These are phyloP conservation scores for Salix suchowensis DNA, from an alignment of 345 rosid species.

Conservation along the genomic window DNA sequence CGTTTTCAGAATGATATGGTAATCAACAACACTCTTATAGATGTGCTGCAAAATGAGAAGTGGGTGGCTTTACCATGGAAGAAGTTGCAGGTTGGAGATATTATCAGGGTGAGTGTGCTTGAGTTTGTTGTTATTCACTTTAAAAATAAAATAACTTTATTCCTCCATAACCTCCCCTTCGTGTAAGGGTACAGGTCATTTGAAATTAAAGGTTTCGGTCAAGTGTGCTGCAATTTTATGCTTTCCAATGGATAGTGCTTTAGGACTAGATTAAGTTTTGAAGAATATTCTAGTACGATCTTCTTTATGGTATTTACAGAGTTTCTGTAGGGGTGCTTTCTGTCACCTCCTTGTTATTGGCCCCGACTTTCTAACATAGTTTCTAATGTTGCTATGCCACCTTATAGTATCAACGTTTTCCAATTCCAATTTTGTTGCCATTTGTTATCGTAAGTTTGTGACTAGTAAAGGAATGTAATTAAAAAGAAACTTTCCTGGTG, in stretches of 20 bases:
- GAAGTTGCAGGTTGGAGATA: constrained; percentile 96
- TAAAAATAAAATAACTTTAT: neutral
- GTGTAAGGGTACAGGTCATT: neutral
- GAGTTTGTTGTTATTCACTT: constrained; percentile 6
- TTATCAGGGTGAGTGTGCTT: constrained; percentile 66
- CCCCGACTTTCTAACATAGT: neutral
- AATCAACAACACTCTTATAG: constrained; percentile 73
- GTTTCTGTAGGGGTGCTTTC: neutral
- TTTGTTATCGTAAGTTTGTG: neutral
- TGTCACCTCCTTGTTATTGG: neutral
- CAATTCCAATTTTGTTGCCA: neutral
- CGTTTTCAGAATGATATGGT: constrained; percentile 95
- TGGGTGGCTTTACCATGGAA: constrained; percentile 86
- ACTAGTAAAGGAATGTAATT: neutral
- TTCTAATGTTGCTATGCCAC: neutral
- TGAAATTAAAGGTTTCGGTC: neutral
- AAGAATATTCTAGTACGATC: neutral
- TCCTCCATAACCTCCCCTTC: neutral
- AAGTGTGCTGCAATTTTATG: neutral
- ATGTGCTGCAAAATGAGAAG: constrained; percentile 74
- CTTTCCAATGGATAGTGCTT: neutral
- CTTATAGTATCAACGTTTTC: neutral
- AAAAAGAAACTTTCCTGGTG: neutral
- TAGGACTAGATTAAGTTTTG: neutral
- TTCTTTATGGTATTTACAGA: neutral